These are phyloP conservation scores for Paramecium caudatum DNA, from an alignment of 73 alveolate genomes.

Conservation along the genomic window DNA sequence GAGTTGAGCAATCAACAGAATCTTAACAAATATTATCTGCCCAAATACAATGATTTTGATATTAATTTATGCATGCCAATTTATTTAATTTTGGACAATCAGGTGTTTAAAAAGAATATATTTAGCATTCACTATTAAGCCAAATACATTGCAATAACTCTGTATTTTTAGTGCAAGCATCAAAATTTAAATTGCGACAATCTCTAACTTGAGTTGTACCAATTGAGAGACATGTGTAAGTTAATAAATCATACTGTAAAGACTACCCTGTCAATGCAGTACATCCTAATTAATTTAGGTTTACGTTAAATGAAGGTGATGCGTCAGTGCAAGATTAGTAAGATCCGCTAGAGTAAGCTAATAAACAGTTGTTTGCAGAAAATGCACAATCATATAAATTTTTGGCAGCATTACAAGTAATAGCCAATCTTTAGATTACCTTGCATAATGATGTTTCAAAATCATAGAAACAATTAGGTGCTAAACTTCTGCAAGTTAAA, in stretches of 20 bases:
- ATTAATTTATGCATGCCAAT: neutral
- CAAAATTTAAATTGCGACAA: neutral
- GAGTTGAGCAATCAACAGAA: neutral
- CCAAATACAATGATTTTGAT: neutral
- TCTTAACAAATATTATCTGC: neutral
- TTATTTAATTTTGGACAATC: neutral
- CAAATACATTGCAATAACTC: neutral
- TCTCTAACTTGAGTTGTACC: neutral
- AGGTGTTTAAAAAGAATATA: no score
- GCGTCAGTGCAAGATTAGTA: neutral
- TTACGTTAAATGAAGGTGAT: no score
- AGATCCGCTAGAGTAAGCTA: neutral
- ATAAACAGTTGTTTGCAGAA: neutral
- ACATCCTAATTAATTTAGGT: no score
- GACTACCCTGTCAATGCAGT: no score
- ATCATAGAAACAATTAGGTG: neutral
- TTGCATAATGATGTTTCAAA: neutral
- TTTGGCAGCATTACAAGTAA: neutral
- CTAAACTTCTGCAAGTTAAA: neutral
- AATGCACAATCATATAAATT: constrained; percentile 21
- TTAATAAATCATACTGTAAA: neutral
- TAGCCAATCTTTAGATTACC: neutral
- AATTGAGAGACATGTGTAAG: neutral
- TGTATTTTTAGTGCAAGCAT: neutral
- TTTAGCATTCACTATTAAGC: neutral